Percentiles rank a stretch among this genome's conserved stretches.
phyloP scores from a whole-genome alignment of 2,329 filamentous ascomycete genomes.

The Thielaviopsis cerberus region DNA sequence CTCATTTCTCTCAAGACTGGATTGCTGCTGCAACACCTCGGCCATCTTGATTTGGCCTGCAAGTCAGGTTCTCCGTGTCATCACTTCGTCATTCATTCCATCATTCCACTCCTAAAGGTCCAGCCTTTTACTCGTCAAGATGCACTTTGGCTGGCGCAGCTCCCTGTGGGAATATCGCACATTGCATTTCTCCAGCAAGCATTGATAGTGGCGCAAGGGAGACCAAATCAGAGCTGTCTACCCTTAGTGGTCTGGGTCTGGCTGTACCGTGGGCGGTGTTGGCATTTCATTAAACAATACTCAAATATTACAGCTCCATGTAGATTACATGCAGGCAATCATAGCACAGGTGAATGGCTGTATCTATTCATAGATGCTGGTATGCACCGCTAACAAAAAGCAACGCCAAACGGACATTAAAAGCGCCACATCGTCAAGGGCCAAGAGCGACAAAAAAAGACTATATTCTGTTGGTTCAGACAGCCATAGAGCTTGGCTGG shows the following conservation, averaged over 20 bases:
- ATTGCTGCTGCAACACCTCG: background rate
- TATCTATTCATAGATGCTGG: background rate
- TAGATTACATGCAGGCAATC: background rate
- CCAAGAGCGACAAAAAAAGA: background rate
- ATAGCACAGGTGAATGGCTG: background rate
- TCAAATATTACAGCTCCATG: background rate
- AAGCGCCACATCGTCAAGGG: background rate
- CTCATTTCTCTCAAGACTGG: background rate
- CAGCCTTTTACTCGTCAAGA: no score
- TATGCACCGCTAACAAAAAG: background rate
- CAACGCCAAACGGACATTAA: background rate
- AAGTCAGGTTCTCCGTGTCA: background rate
- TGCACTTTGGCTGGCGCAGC: background rate
- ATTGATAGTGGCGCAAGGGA: background rate
- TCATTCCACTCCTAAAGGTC: no score
- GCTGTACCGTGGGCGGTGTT: no score
- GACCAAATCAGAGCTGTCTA: background rate
- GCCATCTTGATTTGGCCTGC: background rate
- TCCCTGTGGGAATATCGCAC: background rate
- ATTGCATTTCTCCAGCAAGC: background rate
- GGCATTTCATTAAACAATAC: no score
- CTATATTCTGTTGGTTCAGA: background rate
- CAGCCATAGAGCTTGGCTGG: background rate
- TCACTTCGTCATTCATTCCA: background rate
- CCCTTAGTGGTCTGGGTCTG: no score